These are phyloP conservation scores for Hyaloscypha bicolor DNA, from an alignment of 495 filamentous ascomycete genomes.

Conservation along the genomic window DNA sequence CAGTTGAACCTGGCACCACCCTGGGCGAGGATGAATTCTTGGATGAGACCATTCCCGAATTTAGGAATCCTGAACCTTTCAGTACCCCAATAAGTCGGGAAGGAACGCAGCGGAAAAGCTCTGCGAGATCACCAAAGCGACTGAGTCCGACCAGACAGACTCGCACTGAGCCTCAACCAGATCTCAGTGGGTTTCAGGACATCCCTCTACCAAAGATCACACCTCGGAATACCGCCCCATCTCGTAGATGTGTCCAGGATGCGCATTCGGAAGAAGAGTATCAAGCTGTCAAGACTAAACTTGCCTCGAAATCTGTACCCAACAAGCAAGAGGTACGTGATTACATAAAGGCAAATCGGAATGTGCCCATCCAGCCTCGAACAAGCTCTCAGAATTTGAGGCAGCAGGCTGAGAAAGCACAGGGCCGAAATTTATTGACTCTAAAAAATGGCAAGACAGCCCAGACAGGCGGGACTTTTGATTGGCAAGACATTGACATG, in stretches of 20 bases:
- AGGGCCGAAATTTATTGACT: conserved; percentile 38
- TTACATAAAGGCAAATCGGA: conserved; percentile 36
- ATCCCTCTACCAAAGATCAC: conserved; percentile 19
- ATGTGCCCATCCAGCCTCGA: conserved; percentile 41
- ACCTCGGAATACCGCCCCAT: conserved; percentile 7
- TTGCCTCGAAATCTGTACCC: conserved; percentile 31
- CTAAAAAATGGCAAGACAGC: conserved; percentile 7
- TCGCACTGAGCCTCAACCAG: not conserved
- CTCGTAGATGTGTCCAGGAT: conserved; percentile 6
- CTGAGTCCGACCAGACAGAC: conserved; percentile 15
- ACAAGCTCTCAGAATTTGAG: conserved; percentile 38
- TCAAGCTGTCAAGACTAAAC: conserved; percentile 28
- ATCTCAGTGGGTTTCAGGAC: not conserved
- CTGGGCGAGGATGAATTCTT: not conserved
- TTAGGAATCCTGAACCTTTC: conserved; percentile 23
- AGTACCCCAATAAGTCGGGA: not conserved
- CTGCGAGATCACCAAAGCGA: conserved; percentile 14
- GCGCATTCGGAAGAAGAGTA: conserved; percentile 35
- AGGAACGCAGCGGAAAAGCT: conserved; percentile 3
- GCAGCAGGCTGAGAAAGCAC: conserved; percentile 32
- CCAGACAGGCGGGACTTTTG: conserved; percentile 24
- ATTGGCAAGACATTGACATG: conserved; percentile 27
- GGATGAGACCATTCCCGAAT: conserved; percentile 6
- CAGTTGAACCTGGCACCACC: not conserved
- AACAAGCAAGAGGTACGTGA: conserved; percentile 41